phyloP scores from a whole-genome alignment of 768 basidiomycete genomes.

The Dioszegia aurantiaca region DNA sequence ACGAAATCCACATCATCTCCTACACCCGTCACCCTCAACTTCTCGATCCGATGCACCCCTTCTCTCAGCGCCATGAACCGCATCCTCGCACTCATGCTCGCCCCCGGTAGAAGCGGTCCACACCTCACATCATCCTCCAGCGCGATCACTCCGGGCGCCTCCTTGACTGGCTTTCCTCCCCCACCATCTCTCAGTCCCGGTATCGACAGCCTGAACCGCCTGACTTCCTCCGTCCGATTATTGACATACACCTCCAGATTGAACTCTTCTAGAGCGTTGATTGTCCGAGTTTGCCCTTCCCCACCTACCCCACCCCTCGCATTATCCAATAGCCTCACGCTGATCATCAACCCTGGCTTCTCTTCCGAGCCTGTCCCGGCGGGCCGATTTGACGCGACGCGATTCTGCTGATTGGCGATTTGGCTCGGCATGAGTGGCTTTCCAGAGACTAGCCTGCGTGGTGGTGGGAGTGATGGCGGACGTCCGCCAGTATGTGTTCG shows the following conservation, averaged over 20 bases:
- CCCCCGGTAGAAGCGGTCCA: conserved; percentile 46
- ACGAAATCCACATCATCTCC: conserved; percentile 40
- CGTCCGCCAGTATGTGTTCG: not conserved
- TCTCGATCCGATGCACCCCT: conserved; percentile 40
- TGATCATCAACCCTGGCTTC: conserved; percentile 41
- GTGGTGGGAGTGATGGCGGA: conserved; percentile 4
- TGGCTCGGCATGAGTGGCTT: conserved; percentile 39
- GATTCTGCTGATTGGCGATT: conserved; percentile 19
- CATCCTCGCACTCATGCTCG: conserved; percentile 36
- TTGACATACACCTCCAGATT: conserved; percentile 49
- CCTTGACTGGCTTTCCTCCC: conserved; percentile 13
- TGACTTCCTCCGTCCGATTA: conserved; percentile 43
- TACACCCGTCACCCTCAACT: conserved; percentile 28
- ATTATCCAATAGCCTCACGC: conserved; percentile 33
- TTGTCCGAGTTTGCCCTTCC: not conserved
- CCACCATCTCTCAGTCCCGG: conserved; percentile 20
- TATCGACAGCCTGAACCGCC: conserved; percentile 41
- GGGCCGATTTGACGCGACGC: not conserved
- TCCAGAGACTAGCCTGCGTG: conserved; percentile 3
- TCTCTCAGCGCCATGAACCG: conserved; percentile 43
- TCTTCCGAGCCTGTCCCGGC: not conserved
- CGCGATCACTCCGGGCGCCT: conserved; percentile 39
- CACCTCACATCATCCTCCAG: conserved; percentile 49
- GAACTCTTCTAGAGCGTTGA: conserved; percentile 42
- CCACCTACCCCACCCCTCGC: not conserved